A percentile compares a stretch with the other conserved stretches of the same genome.
These are phyloP conservation scores for Colletotrichum phormii DNA, from an alignment of 2,329 filamentous ascomycete species.

Conservation along the genomic window DNA sequence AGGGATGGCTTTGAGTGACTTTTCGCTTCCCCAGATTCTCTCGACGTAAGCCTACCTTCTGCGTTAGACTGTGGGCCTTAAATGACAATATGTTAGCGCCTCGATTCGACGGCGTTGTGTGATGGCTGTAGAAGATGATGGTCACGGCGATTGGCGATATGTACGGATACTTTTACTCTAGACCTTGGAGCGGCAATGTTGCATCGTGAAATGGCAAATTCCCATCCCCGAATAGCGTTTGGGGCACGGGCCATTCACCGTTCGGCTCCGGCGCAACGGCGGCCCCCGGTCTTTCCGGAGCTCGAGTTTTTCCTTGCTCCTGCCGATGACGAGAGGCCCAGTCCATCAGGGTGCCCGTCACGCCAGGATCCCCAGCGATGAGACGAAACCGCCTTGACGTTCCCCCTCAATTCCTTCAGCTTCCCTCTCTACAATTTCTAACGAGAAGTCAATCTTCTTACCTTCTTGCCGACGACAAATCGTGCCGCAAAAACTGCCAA, in stretches of 20 bases:
- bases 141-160: neutral
- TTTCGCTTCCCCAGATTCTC: constrained; percentile 3
- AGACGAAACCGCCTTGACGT: constrained; percentile 22
- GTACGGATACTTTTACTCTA: too few species aligned
- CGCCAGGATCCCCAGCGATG: constrained; percentile 27
- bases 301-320: constrained; percentile 28
- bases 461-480: neutral
- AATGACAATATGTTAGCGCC: too few species aligned
- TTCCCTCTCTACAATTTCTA: neutral
- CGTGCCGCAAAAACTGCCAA: neutral
- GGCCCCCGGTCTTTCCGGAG: neutral
- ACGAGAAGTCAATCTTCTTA: neutral
- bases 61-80: neutral
- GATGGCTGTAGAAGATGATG: neutral
- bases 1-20: neutral
- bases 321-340: neutral
- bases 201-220: neutral
- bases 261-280: constrained; percentile 6
- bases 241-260: neutral
- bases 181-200: neutral
- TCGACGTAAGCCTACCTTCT: neutral
- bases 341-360: constrained; percentile 34
- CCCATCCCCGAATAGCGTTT: neutral
- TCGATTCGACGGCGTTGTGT: too few species aligned
- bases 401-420: constrained; percentile 3